phyloP scores from a whole-genome alignment of 108 stramenopile species.

The Skeletonema tropicum region DNA sequence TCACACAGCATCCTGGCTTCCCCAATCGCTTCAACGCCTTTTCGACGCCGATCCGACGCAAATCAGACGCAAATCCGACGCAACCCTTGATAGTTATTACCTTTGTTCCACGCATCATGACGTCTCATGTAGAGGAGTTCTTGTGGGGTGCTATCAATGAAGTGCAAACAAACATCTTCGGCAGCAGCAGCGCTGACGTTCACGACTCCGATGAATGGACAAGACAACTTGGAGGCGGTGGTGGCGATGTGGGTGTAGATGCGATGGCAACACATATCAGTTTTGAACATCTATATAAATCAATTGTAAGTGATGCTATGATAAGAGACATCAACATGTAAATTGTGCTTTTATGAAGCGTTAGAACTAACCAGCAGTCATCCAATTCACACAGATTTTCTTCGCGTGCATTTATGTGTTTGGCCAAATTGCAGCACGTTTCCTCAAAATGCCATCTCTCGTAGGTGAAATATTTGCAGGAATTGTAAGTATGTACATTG shows the following conservation, averaged over 20 bases:
- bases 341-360: background rate
- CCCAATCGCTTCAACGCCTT: too few species aligned
- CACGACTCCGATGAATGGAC: background rate
- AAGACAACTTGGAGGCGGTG: slow-evolving; percentile 1
- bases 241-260: slow-evolving; percentile 13
- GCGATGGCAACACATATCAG: slow-evolving; percentile 63
- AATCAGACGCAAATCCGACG: background rate
- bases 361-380: background rate
- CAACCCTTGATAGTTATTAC: background rate
- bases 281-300: slow-evolving; percentile 68
- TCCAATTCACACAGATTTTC: slow-evolving; percentile 40
- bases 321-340: background rate
- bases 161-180: background rate
- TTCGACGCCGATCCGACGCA: background rate
- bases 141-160: slow-evolving; percentile 4
- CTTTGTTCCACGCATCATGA: background rate
- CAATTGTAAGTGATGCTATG: slow-evolving; percentile 23
- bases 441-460: slow-evolving; percentile 73
- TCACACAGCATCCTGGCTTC: too few species aligned
- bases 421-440: slow-evolving; percentile 51
- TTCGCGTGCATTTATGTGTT: slow-evolving; percentile 62
- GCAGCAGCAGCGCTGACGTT: background rate
- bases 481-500: slow-evolving; percentile 19
- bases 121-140: slow-evolving; percentile 1
- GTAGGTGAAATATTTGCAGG: slow-evolving; percentile 85